Percentiles rank a stretch among this genome's conserved stretches.
Conservation (phyloP, 768 basidiomycete species). For the Xerocomellus chrysenteron region DNA sequence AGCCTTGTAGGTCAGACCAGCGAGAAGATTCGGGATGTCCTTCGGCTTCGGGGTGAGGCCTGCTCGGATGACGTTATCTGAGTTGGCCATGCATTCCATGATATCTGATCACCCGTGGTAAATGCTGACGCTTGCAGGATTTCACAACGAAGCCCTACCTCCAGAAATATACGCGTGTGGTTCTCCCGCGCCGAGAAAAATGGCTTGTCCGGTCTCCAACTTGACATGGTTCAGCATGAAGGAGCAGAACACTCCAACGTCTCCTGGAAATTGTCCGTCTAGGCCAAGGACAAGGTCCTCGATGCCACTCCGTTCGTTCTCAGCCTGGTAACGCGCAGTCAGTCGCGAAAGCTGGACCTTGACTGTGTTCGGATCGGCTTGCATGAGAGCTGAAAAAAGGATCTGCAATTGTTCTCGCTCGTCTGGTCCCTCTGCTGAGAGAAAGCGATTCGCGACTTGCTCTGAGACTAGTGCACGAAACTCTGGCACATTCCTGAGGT, state of each 20-base stretch:
- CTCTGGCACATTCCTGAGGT: conserved; percentile 72
- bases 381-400: conserved; percentile 85
- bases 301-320: conserved; percentile 45
- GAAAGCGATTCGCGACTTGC: conserved; percentile 52
- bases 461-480: conserved; percentile 68
- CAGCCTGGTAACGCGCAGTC: conserved; percentile 58
- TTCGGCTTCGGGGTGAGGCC: conserved; percentile 96
- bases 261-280: conserved; percentile 79
- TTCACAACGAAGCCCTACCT: conserved; percentile 48
- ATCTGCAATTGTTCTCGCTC: conserved; percentile 58
- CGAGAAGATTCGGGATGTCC: conserved; percentile 87
- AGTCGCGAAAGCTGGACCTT: conserved; percentile 55
- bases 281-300: conserved; percentile 63
- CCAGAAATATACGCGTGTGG: conserved; percentile 96
- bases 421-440: conserved; percentile 34
- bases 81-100: conserved; percentile 99
- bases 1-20: conserved; percentile 82
- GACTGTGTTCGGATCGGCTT: conserved; percentile 54
- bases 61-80: conserved; percentile 98
- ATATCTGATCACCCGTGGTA: conserved; percentile 59
- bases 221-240: conserved; percentile 86
- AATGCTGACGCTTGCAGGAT: not conserved
- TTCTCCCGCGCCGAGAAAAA: conserved; percentile 93
- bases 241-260: conserved; percentile 91
- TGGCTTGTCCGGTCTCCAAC: conserved; percentile 81